These are phyloP conservation scores for Pseudocercospora musae DNA, from an alignment of 2,329 filamentous ascomycete genomes.

Conservation along the genomic window DNA sequence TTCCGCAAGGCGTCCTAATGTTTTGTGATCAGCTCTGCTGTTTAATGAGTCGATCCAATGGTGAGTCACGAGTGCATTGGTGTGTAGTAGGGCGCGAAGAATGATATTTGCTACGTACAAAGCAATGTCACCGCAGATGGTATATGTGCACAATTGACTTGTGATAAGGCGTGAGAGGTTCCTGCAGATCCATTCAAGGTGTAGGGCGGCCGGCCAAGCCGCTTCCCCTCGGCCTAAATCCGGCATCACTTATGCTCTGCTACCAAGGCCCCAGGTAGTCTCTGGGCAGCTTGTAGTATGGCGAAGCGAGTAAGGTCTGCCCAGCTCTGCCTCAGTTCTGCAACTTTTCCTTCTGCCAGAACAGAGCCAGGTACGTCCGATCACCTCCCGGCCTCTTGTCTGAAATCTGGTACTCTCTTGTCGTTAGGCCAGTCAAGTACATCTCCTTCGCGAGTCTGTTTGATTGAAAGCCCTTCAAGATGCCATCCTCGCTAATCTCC, in stretches of 20 bases:
- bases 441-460: slow-evolving; percentile 61
- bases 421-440: slow-evolving; percentile 56
- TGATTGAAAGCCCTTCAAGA: slow-evolving; percentile 68
- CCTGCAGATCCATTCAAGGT: background rate
- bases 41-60: background rate
- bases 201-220: background rate
- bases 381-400: background rate
- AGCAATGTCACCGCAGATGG: background rate
- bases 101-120: background rate
- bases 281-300: background rate
- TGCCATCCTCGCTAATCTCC: slow-evolving; percentile 57
- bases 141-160: background rate
- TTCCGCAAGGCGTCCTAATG: background rate
- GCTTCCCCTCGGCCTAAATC: background rate
- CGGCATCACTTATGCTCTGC: background rate
- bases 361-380: background rate
- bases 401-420: background rate
- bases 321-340: background rate
- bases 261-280: background rate
- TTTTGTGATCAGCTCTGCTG: background rate
- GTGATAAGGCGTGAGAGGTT: background rate
- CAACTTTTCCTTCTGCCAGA: background rate
- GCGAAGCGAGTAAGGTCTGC: too few relatives aligned
- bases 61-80: background rate
- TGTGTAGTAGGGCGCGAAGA: background rate